Evolutionary conservation across 345 rosid genomes (phyloP), one percentile per base, ranked within the genome.

Genomic region (Luvunga scandens): DNA sequence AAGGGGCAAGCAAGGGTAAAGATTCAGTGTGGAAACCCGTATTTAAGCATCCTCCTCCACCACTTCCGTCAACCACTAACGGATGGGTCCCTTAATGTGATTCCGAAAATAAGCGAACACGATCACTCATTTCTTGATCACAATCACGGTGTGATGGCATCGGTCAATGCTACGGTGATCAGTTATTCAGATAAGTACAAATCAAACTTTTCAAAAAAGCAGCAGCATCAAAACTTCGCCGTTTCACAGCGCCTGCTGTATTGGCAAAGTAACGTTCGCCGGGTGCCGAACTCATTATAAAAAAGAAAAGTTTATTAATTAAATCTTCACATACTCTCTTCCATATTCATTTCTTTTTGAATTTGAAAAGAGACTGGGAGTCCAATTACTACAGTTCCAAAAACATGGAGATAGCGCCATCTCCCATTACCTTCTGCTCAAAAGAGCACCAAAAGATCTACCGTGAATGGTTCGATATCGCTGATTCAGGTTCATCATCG

Each of bases 381-480:
- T 69, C 42, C 71, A 30, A 39, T 42, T 28, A 42, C 21, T 50
- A 63, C 73, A 45, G 42, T 77, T 21, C 12, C 21, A 50, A 50
- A 50, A 55, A 63, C 53, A 90, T 91, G 97, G 94, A 88, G 88
- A 82, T 80, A 12, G 81, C 79, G 2, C 79, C 90, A 65, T 71
- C 75, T 56, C 39, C 85, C 72, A 55, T 79, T 30, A 83, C 79
- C 56, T 77, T 88, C 4, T 90, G 87, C 72, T 88, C 92, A 7
- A 95, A 91, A 78, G 95, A 90, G 82, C 89, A 93, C 57, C 90
- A 87, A 69, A 88, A 83, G 85, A 90, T 93, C 83, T 94, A 91
- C 79, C 84, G 82, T 78, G 94, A 91, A 63, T 94, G 98, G 98
- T 94, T 93, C 90, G 75, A 80, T 76, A 28, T 87, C 36, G 94